Base-by-base conservation (phyloP, 2,329 filamentous ascomycete species). In the Apiospora rasikravindrae region DNA sequence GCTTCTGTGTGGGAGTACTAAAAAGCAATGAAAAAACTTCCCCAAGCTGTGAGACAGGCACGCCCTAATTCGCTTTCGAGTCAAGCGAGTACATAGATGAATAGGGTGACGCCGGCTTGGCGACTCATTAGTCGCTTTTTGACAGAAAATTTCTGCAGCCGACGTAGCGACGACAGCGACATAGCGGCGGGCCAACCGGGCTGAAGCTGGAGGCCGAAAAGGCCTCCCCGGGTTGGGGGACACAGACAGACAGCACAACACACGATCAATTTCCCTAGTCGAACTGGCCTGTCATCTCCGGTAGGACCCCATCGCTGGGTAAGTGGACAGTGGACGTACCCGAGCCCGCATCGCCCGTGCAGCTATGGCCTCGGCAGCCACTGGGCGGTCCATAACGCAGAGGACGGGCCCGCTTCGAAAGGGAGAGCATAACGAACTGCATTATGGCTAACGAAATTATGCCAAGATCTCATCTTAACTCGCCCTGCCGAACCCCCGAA, bases 181-280 rank as follows among this genome's bases (percentile, higher is more conserved):
- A 61, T 33, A 37, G 53, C 26, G 53, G 53, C 53, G 53, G 53
- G 53, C 16, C 53, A 37, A 11, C 26, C 53, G 19, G 29, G 19
- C 57, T 37, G 57, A 40, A 19, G 40, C 6, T 3, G 40, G 57
- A 64, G 33, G 57, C 57, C 53, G 53, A 61, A 61, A 61, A 64
- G 57, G 33, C 57, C 57, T 40, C 33, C 19, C 33, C 57, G 33
- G 57, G 57, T 40, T 14, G 19, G 33, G 14, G 33, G 33, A 40
- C 33, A 37, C 5, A 37, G 5, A 33, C 33, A 37, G 33, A 37
- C 33, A 40, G 22, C 33, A 64, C 57, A 64, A 37, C 33, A 64
- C 57, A 64, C 57, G 57, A 64, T 64, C 57, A 64, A 64, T 64
- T 64, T 64, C 57, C 57, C 57, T 64, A 64, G 57, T 64, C n/a